phyloP scores from a whole-genome alignment of 495 filamentous ascomycete genomes.

The Penicillium nucicola region DNA sequence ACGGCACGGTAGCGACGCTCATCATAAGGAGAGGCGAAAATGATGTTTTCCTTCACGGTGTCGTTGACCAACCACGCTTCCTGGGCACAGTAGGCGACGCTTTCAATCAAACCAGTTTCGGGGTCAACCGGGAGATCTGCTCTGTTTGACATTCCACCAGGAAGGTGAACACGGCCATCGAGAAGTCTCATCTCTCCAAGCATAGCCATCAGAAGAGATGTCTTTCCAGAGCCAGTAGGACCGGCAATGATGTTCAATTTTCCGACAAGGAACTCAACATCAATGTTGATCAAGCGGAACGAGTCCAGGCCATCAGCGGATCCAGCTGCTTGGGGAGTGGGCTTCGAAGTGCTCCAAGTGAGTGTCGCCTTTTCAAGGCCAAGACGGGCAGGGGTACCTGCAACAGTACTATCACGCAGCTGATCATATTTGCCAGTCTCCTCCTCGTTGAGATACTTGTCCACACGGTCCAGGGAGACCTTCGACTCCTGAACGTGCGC shows the following conservation, averaged over 20 bases:
- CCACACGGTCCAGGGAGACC: constrained; percentile 94
- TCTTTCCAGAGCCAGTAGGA: constrained; percentile 92
- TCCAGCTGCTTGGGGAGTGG: constrained; percentile 16
- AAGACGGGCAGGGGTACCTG: constrained; percentile 61
- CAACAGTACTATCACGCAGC: constrained; percentile 61
- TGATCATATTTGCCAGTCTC: constrained; percentile 97
- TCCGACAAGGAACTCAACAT: constrained; percentile 73
- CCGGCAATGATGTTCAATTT: constrained; percentile 89
- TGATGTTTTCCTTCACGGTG: constrained; percentile 93
- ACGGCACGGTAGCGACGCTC: constrained; percentile 84
- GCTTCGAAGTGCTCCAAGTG: constrained; percentile 72
- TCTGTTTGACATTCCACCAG: constrained; percentile 70
- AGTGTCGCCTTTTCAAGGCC: constrained; percentile 83
- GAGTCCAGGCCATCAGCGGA: constrained; percentile 37
- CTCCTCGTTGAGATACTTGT: constrained; percentile 90
- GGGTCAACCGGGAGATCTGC: constrained; percentile 80
- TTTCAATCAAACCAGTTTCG: constrained; percentile 84
- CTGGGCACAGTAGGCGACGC: constrained; percentile 94
- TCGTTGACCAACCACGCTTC: constrained; percentile 97
- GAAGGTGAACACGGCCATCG: constrained; percentile 76
- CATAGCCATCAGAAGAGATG: constrained; percentile 90
- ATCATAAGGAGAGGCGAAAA: constrained; percentile 83
- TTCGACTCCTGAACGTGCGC: constrained; percentile 97
- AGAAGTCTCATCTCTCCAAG: constrained; percentile 94
- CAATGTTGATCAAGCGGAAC: constrained; percentile 79